phyloP scores from a whole-genome alignment of 306 rosid genomes.

The Vigna radiata region DNA sequence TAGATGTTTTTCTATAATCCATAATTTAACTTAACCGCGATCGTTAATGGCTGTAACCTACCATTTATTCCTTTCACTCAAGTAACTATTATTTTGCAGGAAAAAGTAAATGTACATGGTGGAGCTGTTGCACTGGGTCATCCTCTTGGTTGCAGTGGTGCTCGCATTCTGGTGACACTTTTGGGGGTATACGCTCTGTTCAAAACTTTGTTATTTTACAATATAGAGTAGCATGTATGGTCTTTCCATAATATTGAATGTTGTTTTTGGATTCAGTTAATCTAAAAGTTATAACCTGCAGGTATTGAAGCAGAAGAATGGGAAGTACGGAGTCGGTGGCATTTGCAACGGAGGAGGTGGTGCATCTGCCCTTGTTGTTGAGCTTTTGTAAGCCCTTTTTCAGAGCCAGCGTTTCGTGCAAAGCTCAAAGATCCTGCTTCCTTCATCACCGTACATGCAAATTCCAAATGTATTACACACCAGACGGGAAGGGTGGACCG shows the following conservation, averaged over 20 bases:
- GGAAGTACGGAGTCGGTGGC: slow-evolving; percentile 93
- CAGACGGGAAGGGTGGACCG: slow-evolving; percentile 18
- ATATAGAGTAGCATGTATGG: slow-evolving; percentile 4
- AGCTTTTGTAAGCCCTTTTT: slow-evolving; percentile 63
- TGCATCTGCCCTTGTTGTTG: slow-evolving; percentile 97
- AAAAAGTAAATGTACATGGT: slow-evolving; percentile 87
- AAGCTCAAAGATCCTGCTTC: slow-evolving; percentile 22
- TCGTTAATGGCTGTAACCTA: slow-evolving; percentile 6
- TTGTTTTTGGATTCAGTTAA: slow-evolving; percentile 6
- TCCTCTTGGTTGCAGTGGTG: slow-evolving; percentile 99
- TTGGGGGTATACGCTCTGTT: slow-evolving; percentile 76
- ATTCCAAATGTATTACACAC: slow-evolving; percentile 20
- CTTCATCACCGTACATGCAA: slow-evolving; percentile 29
- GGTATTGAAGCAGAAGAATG: slow-evolving; percentile 89
- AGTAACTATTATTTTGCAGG: slow-evolving; percentile 55
- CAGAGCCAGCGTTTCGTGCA: slow-evolving; percentile 16
- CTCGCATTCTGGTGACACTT: slow-evolving; percentile 95
- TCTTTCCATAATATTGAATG: neutral
- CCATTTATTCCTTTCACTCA: slow-evolving; percentile 30
- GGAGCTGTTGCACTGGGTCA: slow-evolving; percentile 98
- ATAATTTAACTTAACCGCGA: neutral
- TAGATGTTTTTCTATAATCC: slow-evolving; percentile 13
- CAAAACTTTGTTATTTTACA: slow-evolving; percentile 13
- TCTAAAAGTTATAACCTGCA: slow-evolving; percentile 39
- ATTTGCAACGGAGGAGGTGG: slow-evolving; percentile 99